Conservation (phyloP, 2,329 filamentous ascomycete genomes). For the Dothistroma septosporum region DNA sequence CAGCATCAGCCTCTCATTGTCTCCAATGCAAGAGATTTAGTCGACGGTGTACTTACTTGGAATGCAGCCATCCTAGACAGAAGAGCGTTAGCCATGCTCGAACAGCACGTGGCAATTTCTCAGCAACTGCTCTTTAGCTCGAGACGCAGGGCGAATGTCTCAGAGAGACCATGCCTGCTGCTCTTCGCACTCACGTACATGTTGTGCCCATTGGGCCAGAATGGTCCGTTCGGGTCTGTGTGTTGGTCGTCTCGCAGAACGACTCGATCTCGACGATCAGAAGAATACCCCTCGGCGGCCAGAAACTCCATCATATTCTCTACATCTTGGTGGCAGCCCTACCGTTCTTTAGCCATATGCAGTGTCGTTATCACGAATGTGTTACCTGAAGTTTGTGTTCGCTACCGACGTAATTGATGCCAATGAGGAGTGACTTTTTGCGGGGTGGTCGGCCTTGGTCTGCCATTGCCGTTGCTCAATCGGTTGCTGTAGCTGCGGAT, state of each 20-base stretch:
- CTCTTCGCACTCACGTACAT: conserved; percentile 30
- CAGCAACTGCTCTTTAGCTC: too few relatives aligned
- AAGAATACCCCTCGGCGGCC: conserved; percentile 40
- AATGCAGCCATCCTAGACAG: too few relatives aligned
- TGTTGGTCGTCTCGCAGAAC: conserved; percentile 42
- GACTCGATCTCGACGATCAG: conserved; percentile 42
- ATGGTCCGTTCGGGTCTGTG: conserved; percentile 32
- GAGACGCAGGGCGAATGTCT: too few relatives aligned
- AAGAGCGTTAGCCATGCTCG: too few relatives aligned
- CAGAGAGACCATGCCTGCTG: too few relatives aligned
- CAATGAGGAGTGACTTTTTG: conserved; percentile 50
- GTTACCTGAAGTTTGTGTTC: conserved; percentile 42
- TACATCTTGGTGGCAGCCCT: conserved; percentile 38
- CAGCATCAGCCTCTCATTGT: too few relatives aligned
- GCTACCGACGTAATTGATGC: conserved; percentile 50
- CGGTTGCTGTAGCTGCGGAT: too few relatives aligned
- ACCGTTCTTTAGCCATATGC: too few relatives aligned
- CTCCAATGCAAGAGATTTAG: too few relatives aligned
- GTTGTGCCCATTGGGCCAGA: conserved; percentile 34
- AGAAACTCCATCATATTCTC: conserved; percentile 48
- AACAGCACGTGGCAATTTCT: too few relatives aligned
- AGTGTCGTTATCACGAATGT: too few relatives aligned
- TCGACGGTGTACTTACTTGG: too few relatives aligned
- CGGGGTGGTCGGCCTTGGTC: conserved; percentile 11
- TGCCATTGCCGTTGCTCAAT: conserved; percentile 2